A percentile compares a stretch with the other conserved stretches of the same genome.
phyloP scores from a whole-genome alignment of 139 green algal species.

The Haematococcus lacustris region DNA sequence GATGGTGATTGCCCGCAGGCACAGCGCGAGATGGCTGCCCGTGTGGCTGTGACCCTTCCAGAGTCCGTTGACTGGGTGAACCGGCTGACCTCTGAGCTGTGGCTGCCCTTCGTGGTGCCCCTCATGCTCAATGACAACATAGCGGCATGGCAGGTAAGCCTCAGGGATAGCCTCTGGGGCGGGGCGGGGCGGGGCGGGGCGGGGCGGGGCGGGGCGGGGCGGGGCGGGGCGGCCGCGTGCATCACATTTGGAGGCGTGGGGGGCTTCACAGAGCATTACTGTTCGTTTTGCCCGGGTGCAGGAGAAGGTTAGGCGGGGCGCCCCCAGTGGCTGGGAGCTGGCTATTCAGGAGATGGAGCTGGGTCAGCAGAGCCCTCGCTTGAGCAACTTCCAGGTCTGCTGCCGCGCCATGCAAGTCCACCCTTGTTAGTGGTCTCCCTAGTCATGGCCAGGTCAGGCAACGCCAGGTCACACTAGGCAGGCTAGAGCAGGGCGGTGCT shows the following conservation, averaged over 20 bases:
- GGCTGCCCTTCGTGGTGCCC: slow-evolving; percentile 29
- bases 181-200: not conserved
- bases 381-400: slow-evolving; percentile 32
- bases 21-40: too few relatives aligned
- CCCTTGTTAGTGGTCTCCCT: not conserved
- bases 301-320: slow-evolving; percentile 24
- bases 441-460: not conserved
- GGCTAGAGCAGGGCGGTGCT: not conserved
- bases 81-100: slow-evolving; percentile 26
- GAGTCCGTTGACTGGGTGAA: too few relatives aligned
- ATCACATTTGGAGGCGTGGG: not conserved
- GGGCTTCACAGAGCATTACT: not conserved
- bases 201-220: not conserved
- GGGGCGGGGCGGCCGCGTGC: not conserved
- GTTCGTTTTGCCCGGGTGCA: not conserved
- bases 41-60: too few relatives aligned
- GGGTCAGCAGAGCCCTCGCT: slow-evolving; percentile 21
- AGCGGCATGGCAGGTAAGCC: slow-evolving; percentile 22
- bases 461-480: not conserved
- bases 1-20: too few relatives aligned
- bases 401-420: not conserved
- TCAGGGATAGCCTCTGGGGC: not conserved
- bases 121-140: slow-evolving; percentile 41
- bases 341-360: slow-evolving; percentile 34
- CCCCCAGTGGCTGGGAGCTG: slow-evolving; percentile 35